These are phyloP conservation scores for Moricandia arvensis DNA, from an alignment of 345 rosid species.

Conservation along the genomic window DNA sequence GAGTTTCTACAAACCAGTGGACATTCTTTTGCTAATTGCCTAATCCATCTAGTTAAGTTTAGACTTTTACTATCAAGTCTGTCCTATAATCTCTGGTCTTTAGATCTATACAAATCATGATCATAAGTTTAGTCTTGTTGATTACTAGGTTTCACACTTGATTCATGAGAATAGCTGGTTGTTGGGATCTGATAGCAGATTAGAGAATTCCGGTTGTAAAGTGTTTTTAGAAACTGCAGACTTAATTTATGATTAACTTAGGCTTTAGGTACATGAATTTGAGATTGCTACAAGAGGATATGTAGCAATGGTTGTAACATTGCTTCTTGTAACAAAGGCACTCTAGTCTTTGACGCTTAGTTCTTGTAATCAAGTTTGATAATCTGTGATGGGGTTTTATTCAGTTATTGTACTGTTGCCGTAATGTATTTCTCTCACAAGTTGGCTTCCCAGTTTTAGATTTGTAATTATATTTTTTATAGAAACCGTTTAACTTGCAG, in stretches of 20 bases:
- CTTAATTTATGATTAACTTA: neutral
- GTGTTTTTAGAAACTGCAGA: neutral
- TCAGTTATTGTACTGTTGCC: neutral
- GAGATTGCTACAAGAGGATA: neutral
- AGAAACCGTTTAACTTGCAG: neutral
- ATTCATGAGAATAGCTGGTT: slow-evolving; percentile 3
- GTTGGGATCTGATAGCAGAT: slow-evolving; percentile 2
- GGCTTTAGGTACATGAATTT: neutral
- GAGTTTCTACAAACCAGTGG: neutral
- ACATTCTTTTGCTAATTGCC: neutral
- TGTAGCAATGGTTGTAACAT: neutral
- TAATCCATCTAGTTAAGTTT: neutral
- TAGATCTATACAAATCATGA: slow-evolving; percentile 7
- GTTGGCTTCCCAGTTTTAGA: neutral
- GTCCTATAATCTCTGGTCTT: neutral
- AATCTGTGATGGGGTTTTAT: neutral
- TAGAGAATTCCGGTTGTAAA: neutral
- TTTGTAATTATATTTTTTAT: neutral
- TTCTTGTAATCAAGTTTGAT: neutral
- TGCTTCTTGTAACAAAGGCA: neutral
- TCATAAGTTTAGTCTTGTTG: neutral
- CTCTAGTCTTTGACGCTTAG: slow-evolving; percentile 1
- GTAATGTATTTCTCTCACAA: neutral
- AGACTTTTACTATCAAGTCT: neutral
- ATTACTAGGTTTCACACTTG: neutral